These are phyloP conservation scores for Lactarius sp. DNA, from an alignment of 768 basidiomycete genomes.

Conservation along the genomic window DNA sequence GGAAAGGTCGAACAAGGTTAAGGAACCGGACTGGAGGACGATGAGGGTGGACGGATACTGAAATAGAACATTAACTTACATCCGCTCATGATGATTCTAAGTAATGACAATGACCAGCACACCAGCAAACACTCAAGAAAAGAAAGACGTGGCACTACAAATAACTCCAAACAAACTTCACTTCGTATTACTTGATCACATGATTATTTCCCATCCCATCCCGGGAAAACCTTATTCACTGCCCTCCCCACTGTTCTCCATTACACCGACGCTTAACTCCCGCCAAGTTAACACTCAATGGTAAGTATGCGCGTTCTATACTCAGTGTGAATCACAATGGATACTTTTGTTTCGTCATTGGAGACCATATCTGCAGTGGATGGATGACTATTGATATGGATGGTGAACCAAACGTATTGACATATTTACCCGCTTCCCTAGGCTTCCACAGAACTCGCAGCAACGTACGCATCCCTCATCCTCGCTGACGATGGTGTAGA, in stretches of 20 bases:
- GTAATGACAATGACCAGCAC: no score
- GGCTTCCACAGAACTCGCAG: slow-evolving; percentile 75
- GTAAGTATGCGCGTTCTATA: neutral
- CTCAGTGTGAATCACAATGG: neutral
- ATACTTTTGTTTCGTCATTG: neutral
- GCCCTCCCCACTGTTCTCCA: no score
- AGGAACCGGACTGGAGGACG: slow-evolving; percentile 77
- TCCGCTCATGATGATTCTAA: slow-evolving; percentile 56
- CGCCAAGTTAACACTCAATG: neutral
- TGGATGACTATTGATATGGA: slow-evolving; percentile 2
- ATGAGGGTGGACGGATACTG: neutral
- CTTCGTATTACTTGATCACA: neutral
- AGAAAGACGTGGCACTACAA: slow-evolving; percentile 26
- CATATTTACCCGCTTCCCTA: slow-evolving; percentile 22
- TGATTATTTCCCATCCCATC: neutral
- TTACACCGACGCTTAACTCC: neutral
- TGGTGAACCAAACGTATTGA: neutral
- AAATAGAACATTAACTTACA: slow-evolving; percentile 44
- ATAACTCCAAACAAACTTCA: slow-evolving; percentile 15
- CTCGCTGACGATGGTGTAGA: slow-evolving; percentile 96
- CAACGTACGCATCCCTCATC: slow-evolving; percentile 96
- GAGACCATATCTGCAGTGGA: slow-evolving; percentile 3
- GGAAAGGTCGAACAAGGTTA: slow-evolving; percentile 96
- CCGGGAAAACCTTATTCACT: neutral
- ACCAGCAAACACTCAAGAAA: no score